phyloP scores from a whole-genome alignment of 352 stramenopile species.

The Phytophthora niederhauseri region DNA sequence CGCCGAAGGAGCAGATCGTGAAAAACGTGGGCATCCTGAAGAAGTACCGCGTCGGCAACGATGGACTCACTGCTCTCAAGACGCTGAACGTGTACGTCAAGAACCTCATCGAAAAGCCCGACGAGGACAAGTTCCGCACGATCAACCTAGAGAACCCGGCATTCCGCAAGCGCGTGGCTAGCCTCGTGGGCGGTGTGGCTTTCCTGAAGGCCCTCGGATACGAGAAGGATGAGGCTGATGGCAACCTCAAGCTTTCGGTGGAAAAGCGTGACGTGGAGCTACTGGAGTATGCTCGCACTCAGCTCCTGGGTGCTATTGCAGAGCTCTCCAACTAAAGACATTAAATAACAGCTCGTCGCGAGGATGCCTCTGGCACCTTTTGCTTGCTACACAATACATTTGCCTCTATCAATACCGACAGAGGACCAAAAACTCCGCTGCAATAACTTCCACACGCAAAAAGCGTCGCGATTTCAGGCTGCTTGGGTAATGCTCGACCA shows the following conservation, averaged over 20 bases:
- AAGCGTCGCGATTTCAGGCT: constrained; percentile 2
- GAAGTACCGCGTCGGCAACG: constrained; percentile 84
- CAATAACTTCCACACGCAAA: constrained; percentile 15
- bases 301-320: constrained; percentile 64
- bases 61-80: constrained; percentile 82
- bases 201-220: constrained; percentile 92
- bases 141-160: constrained; percentile 92
- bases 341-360: constrained; percentile 3
- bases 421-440: not conserved
- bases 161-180: constrained; percentile 90
- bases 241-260: constrained; percentile 64
- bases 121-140: constrained; percentile 91
- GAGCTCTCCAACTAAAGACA: constrained; percentile 58
- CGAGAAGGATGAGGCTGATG: constrained; percentile 80
- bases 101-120: constrained; percentile 88
- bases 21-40: constrained; percentile 83
- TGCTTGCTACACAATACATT: constrained; percentile 3
- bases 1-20: constrained; percentile 72
- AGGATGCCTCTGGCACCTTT: not conserved
- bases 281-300: constrained; percentile 62
- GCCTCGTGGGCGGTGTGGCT: constrained; percentile 80
- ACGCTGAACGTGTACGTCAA: constrained; percentile 89
- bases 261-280: constrained; percentile 68
- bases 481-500: not conserved
- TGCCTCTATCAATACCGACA: not conserved